Base-by-base conservation (phyloP, 148 eudicot species). In the Vaccinium darrowii region DNA sequence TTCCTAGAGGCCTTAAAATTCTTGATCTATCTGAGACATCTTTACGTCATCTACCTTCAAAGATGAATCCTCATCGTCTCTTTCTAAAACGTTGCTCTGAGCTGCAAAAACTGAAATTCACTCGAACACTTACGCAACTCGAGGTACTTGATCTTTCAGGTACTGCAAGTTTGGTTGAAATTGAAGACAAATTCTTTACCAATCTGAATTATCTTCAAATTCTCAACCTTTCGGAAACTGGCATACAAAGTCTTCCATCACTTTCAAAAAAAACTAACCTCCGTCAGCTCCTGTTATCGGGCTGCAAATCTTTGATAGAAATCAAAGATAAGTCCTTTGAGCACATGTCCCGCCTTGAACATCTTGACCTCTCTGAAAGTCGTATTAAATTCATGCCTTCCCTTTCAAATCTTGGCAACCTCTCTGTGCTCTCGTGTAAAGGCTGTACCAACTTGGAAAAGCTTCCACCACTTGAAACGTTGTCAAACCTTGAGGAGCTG, bases 11-110 rank as follows among this genome's bases (percentile, higher is more conserved):
- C 57, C 86, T 89, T 74, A 82, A 67, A 30, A 62, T 75, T 27
- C 81, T 89, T 54, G 83, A 89, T 84, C 65, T 89, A 12, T 89
- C 89, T 1, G 80, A 76, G n/a, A 89, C 89, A 58, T 1, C n/a
- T 1, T 3, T 89, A 30, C 16, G 23, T 2, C 30, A 3, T 18
- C 63, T 89, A 16, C 89, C 88, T 73, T 76, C 76, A 21, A 63
- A 74, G 10, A n/a, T 86, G 47, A 49, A 82, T 73, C 88, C 87
- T 78, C 62, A 69, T 27, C 73, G 51, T 60, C 63, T 89, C 14
- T 79, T 33, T 53, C 62, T 87, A 27, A 76, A 74, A 75, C 4
- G 30, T 25, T 89, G 89, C 73, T 19, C 6, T 62, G 3, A 74
- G 47, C 21, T 86, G 15, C 10, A 39, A 10, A 74, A 30, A 19